phyloP scores from a whole-genome alignment of 2,329 filamentous ascomycete genomes.

The Exophiala dermatitidis region DNA sequence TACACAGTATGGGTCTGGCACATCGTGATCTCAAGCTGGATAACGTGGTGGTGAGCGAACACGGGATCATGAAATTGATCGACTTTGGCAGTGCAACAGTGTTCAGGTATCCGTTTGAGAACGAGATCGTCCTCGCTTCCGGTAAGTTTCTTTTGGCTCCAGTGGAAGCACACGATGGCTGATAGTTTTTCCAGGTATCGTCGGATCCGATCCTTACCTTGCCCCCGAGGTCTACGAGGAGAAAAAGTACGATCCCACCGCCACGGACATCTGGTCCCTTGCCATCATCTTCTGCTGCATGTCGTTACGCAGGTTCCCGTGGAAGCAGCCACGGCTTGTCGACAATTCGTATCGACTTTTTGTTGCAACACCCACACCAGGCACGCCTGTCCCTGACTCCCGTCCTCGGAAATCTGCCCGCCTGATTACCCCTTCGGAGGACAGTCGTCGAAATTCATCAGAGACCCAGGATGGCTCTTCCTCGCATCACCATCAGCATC shows the following conservation, averaged over 20 bases:
- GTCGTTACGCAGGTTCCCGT: conserved; percentile 88
- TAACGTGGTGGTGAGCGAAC: conserved; percentile 93
- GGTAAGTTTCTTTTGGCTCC: conserved; percentile 45
- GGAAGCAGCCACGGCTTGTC: conserved; percentile 85
- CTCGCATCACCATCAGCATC: conserved; percentile 24
- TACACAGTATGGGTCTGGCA: conserved; percentile 90
- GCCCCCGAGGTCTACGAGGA: conserved; percentile 95
- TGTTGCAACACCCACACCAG: conserved; percentile 72
- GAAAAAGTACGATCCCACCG: conserved; percentile 85
- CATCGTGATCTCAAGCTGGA: conserved; percentile 94
- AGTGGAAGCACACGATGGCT: neutral
- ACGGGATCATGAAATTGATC: conserved; percentile 98
- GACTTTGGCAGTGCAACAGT: conserved; percentile 97
- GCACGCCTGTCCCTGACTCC: conserved; percentile 43
- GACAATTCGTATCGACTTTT: conserved; percentile 97
- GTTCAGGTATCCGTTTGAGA: conserved; percentile 95
- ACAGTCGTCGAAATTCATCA: conserved; percentile 8
- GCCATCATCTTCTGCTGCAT: conserved; percentile 99
- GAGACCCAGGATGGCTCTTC: conserved; percentile 20
- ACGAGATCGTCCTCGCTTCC: conserved; percentile 69
- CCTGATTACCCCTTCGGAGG: conserved; percentile 13
- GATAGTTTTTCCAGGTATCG: conserved; percentile 50
- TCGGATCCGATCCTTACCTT: conserved; percentile 88
- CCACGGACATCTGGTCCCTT: conserved; percentile 94
- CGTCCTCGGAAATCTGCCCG: conserved; percentile 31